These are phyloP conservation scores for Asclepias syriaca DNA, from an alignment of 257 asterid species.

Conservation along the genomic window DNA sequence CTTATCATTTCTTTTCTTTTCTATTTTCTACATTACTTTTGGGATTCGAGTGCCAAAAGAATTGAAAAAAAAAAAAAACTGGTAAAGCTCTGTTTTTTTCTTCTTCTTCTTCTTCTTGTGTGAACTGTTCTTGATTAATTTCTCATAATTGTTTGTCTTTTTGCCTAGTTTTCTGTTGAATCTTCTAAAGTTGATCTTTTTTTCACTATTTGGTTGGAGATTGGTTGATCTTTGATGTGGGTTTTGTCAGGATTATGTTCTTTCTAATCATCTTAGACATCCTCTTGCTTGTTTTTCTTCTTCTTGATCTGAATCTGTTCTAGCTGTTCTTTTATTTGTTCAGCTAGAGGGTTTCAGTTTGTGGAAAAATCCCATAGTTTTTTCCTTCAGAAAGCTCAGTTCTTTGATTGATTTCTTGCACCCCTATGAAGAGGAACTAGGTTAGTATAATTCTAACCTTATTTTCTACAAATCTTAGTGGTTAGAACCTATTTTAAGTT, in stretches of 20 bases:
- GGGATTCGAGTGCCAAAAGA: slow-evolving; percentile 22
- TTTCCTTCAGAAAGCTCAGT: slow-evolving; percentile 31
- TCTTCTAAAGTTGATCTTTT: slow-evolving; percentile 24
- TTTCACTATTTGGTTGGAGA: slow-evolving; percentile 12
- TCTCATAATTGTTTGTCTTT: slow-evolving; percentile 19
- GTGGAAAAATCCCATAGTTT: slow-evolving; percentile 19
- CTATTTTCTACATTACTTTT: slow-evolving; percentile 10
- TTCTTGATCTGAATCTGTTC: slow-evolving; percentile 43
- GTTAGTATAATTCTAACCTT: background rate
- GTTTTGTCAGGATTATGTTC: slow-evolving; percentile 10
- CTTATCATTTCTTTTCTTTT: slow-evolving; percentile 7
- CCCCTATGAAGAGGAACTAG: slow-evolving; percentile 22
- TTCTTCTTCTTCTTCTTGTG: background rate
- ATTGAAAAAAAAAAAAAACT: slow-evolving; percentile 9
- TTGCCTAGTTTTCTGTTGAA: slow-evolving; percentile 21
- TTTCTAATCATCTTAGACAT: slow-evolving; percentile 7
- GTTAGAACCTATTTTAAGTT: slow-evolving; percentile 8
- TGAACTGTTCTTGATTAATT: slow-evolving; percentile 20
- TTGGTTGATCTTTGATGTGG: slow-evolving; percentile 22
- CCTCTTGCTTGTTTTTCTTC: slow-evolving; percentile 23
- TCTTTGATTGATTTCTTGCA: slow-evolving; percentile 23
- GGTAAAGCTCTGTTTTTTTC: slow-evolving; percentile 11
- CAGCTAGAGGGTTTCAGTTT: slow-evolving; percentile 22
- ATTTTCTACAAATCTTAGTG: slow-evolving; percentile 11
- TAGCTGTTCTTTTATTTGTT: slow-evolving; percentile 12